Evolutionary conservation across 75 land plant species (phyloP), one percentile per base, ranked within the genome.

Genomic region (Picea sitchensis): DNA sequence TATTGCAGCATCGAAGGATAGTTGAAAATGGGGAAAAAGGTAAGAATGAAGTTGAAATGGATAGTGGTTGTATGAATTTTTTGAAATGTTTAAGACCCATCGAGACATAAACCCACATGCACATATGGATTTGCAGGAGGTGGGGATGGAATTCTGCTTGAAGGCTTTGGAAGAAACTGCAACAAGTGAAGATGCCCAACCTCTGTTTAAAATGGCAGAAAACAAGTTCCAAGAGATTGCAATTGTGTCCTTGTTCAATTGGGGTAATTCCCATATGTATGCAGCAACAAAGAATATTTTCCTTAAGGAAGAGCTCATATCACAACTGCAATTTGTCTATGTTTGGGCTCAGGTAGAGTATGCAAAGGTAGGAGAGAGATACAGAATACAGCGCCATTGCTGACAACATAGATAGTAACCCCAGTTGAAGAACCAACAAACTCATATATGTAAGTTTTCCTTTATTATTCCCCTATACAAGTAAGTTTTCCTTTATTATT

Each of bases 201-300:
- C 79, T 4, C 81, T 93, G 30, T 93, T 93, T 82, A 87, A 87
- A 2, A 81, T 84, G 60, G 92, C 93, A 58, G 89, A 82, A 9
- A 74, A 65, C 9, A 89, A 89, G 78, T 93, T 90, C 41, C 91
- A 89, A 80, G 93, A 93, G 84, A 91, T 93, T 89, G 81, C 91
- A 21, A 91, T 91, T 74, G 77, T 93, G n/a, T 88, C 95, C 34
- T 80, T 91, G 80, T 93, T 93, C 79, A 93, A 93, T 61, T 91
- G 91, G 90, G 95, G 95, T 64, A 93, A 93, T 81, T 87, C 91
- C 74, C 87, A 93, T 85, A 86, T 93, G 95, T 89, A 90, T 13
- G 82, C 62, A 61, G 92, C 95, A 56, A 86, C 88, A 78, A 93
- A 89, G 87, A 80, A 78, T 58, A 76, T 89, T 4, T 77, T 54